Conservation (phyloP, 2,329 filamentous ascomycete species). For the Gliomastix tumulicola region DNA sequence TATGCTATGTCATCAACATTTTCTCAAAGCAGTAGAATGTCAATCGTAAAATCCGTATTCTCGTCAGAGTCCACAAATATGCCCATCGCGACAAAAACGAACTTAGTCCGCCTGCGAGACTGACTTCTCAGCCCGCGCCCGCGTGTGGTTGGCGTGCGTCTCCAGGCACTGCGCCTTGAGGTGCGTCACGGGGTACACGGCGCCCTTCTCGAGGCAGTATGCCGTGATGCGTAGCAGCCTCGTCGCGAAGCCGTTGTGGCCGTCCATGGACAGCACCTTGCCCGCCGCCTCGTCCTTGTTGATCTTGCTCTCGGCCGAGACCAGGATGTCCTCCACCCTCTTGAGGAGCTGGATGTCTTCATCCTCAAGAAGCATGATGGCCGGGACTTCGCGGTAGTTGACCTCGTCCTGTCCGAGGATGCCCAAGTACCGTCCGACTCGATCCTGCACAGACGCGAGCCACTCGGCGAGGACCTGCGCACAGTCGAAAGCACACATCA, state of each 20-base stretch:
- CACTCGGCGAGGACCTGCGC: conserved; percentile 91
- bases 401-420: conserved; percentile 78
- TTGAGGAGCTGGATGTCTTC: conserved; percentile 81
- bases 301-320: conserved; percentile 74
- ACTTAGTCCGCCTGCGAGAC: conserved; percentile 2
- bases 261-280: conserved; percentile 43
- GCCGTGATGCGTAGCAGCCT: conserved; percentile 81
- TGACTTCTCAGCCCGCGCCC: conserved; percentile 45
- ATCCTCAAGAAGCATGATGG: conserved; percentile 83
- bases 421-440: conserved; percentile 83
- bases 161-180: conserved; percentile 50
- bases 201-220: conserved; percentile 79
- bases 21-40: no score
- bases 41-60: no score
- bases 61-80: no score
- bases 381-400: conserved; percentile 73
- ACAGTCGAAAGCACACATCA: conserved; percentile 90
- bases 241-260: conserved; percentile 70
- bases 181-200: conserved; percentile 74
- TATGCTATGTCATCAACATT: not conserved
- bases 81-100: no score
- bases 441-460: conserved; percentile 87
- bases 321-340: conserved; percentile 75
- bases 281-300: conserved; percentile 39
- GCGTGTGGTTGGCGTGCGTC: conserved; percentile 44